These are phyloP conservation scores for Lyophyllum decastes DNA, from an alignment of 768 basidiomycete species.

Conservation along the genomic window DNA sequence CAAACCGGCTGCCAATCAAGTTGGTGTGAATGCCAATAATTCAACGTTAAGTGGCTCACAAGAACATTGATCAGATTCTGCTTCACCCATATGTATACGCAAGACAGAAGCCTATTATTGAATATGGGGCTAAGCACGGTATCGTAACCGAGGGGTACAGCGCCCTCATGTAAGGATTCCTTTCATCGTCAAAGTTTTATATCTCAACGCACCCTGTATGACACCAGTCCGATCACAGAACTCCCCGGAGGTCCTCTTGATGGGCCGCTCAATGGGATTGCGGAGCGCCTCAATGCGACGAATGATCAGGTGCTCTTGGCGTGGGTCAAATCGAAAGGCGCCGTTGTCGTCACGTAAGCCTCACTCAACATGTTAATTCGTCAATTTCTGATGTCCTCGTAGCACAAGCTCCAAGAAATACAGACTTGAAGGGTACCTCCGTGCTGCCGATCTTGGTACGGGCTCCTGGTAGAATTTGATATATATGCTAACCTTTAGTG, in stretches of 20 bases:
- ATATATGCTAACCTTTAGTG: background rate
- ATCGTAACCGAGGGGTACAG: conserved; percentile 78
- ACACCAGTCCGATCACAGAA: conserved; percentile 58
- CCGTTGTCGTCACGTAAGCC: conserved; percentile 60
- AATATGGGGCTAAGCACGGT: conserved; percentile 54
- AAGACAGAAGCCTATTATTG: conserved; percentile 53
- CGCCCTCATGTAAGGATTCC: conserved; percentile 51
- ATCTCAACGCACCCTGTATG: background rate
- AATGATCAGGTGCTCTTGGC: conserved; percentile 72
- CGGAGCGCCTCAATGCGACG: conserved; percentile 48
- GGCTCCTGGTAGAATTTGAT: background rate
- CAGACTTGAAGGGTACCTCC: conserved; percentile 67
- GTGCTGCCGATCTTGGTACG: conserved; percentile 65
- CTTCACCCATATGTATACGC: conserved; percentile 72
- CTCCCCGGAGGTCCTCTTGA: conserved; percentile 67
- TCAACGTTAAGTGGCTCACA: background rate
- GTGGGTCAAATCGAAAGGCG: conserved; percentile 72
- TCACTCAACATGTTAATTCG: background rate
- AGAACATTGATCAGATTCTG: conserved; percentile 46
- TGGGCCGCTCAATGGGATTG: conserved; percentile 54
- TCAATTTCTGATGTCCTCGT: background rate
- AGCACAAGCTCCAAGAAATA: conserved; percentile 68
- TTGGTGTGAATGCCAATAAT: conserved; percentile 19
- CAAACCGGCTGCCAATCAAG: conserved; percentile 71
- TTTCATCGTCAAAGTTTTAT: background rate